Conservation (phyloP, 495 filamentous ascomycete species). For the Penicillium flavigenum region DNA sequence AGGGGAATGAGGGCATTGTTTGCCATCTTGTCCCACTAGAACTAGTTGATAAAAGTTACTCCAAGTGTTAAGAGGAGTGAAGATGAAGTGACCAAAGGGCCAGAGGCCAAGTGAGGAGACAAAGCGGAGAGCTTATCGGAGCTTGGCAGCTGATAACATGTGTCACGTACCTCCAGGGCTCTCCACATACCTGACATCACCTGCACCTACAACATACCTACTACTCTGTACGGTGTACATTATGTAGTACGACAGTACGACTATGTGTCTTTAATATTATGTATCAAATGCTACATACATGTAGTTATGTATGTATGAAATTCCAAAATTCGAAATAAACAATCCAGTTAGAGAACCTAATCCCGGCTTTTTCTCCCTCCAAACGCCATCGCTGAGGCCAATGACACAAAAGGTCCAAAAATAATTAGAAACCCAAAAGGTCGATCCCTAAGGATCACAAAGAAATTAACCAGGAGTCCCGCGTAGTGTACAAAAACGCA, state of each 20-base stretch:
- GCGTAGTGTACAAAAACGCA: slow-evolving; percentile 30
- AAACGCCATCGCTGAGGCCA: slow-evolving; percentile 40
- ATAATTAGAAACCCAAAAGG: slow-evolving; percentile 5
- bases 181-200: neutral
- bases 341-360: neutral
- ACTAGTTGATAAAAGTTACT: neutral
- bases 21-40: slow-evolving; percentile 43
- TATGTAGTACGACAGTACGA: no score
- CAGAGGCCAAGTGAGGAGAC: slow-evolving; percentile 11
- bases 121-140: slow-evolving; percentile 17
- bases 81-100: slow-evolving; percentile 7
- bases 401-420: slow-evolving; percentile 12
- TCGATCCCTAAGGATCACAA: neutral
- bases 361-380: slow-evolving; percentile 25
- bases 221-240: no score
- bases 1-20: slow-evolving; percentile 69
- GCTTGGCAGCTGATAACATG: slow-evolving; percentile 10
- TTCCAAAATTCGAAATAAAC: neutral
- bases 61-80: neutral
- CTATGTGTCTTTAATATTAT: no score
- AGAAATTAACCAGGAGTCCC: slow-evolving; percentile 19
- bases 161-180: slow-evolving; percentile 6
- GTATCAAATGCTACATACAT: neutral
- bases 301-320: neutral
- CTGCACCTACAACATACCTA: neutral